Evolutionary conservation across 2,329 filamentous ascomycete genomes (phyloP).

Genomic region (Arachnomyces sp.): DNA sequence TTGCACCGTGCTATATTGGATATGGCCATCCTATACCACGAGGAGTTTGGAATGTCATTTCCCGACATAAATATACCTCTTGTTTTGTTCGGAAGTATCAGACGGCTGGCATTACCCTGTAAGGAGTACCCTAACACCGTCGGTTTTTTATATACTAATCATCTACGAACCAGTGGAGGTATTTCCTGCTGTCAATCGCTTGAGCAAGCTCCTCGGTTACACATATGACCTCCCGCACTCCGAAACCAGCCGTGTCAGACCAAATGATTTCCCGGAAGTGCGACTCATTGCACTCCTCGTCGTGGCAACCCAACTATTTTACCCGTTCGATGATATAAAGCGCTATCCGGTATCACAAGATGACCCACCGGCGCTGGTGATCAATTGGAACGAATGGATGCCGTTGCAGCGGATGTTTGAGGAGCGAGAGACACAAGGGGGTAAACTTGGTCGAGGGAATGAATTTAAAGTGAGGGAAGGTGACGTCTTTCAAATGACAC

Average conservation of each 20-base stretch:
- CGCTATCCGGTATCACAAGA: slow-evolving; percentile 42
- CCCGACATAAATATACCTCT: slow-evolving; percentile 64
- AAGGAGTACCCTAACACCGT: slow-evolving; percentile 21
- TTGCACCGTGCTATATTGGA: slow-evolving; percentile 59
- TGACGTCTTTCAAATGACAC: slow-evolving; percentile 55
- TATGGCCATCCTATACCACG: slow-evolving; percentile 54
- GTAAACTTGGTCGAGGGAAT: slow-evolving; percentile 36
- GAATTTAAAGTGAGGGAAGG: slow-evolving; percentile 51
- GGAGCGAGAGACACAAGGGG: slow-evolving; percentile 21
- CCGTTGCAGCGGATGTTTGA: slow-evolving; percentile 38
- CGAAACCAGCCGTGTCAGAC: slow-evolving; percentile 27
- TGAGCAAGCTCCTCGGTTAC: slow-evolving; percentile 50
- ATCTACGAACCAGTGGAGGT: slow-evolving; percentile 23
- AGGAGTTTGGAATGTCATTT: slow-evolving; percentile 61
- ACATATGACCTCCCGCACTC: slow-evolving; percentile 45
- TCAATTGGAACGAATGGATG: slow-evolving; percentile 70
- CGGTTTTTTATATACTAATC: slow-evolving; percentile 1
- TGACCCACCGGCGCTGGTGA: slow-evolving; percentile 50
- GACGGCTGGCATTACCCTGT: slow-evolving; percentile 67
- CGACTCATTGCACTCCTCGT: slow-evolving; percentile 63
- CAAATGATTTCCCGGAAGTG: slow-evolving; percentile 62
- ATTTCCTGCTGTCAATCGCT: slow-evolving; percentile 47
- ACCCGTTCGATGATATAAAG: slow-evolving; percentile 58
- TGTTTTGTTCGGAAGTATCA: slow-evolving; percentile 61
- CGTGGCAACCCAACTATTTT: slow-evolving; percentile 68